phyloP scores from a whole-genome alignment of 2,329 filamentous ascomycete species.

The Lachnellula occidentalis region DNA sequence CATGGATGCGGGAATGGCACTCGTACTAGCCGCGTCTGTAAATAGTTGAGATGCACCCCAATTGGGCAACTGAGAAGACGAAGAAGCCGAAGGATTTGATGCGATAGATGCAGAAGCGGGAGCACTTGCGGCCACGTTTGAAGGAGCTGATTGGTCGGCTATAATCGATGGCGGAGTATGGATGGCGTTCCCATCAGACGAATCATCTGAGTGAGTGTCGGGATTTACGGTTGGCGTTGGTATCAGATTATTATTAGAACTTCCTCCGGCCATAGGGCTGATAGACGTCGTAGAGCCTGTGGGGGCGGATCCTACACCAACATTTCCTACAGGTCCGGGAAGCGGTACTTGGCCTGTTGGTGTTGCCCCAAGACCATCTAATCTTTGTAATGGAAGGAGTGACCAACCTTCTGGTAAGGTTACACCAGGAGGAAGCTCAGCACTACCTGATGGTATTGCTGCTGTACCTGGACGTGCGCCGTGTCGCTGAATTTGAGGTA shows the following conservation, averaged over 20 bases:
- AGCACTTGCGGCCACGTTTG: constrained; percentile 10
- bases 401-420: constrained; percentile 61
- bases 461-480: constrained; percentile 40
- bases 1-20: not conserved
- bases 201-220: constrained; percentile 22
- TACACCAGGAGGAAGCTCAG: constrained; percentile 59
- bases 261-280: constrained; percentile 19
- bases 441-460: constrained; percentile 53
- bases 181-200: constrained; percentile 23
- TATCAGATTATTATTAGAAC: constrained; percentile 27
- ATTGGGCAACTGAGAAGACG: constrained; percentile 20
- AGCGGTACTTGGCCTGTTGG: constrained; percentile 12
- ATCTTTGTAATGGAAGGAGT: constrained; percentile 53
- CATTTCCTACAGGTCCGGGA: constrained; percentile 17
- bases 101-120: constrained; percentile 9
- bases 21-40: constrained; percentile 10
- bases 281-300: constrained; percentile 21
- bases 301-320: constrained; percentile 19
- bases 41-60: constrained; percentile 27
- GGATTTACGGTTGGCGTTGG: constrained; percentile 19
- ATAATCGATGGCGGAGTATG: constrained; percentile 21
- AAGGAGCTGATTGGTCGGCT: constrained; percentile 19
- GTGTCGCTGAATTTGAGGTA: constrained; percentile 38
- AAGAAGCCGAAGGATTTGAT: constrained; percentile 11
- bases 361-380: constrained; percentile 19